Base-by-base conservation (phyloP, 2,329 filamentous ascomycete species). In the Stylonectria norvegica region DNA sequence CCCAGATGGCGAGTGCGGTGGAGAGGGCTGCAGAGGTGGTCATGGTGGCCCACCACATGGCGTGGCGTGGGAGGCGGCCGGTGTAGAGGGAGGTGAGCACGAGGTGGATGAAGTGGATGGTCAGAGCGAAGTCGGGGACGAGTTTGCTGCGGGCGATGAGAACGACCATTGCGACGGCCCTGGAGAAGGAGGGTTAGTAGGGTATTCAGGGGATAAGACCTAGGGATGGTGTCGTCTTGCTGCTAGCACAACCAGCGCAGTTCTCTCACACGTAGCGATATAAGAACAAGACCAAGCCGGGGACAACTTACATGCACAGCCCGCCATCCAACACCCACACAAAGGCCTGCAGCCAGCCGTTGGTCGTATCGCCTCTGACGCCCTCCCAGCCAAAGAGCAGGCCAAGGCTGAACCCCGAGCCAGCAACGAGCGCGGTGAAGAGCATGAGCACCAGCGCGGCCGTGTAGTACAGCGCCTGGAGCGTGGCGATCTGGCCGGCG, bases 41-140 rank as follows among this genome's bases (percentile, higher is more conserved):
- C 73, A 79, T 77, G 49, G 73, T 67, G 42, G 69, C 70, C 91
- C 93, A 98, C 93, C 93, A 98, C 56, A 94, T 84, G 49, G 81
- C 68, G 62, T 91, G 83, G 8, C 76, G 73, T 2, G 93, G 93
- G 19, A 97, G 61, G 8, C 79, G 76, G 56, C 81, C 81, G 3
- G 86, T 84, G 66, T 95, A 95, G 22, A 95, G 63, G 15, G 82
- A 83, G 19, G 87, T 86, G 56, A 88, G 65, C 56, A 93, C 49
- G 38, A 95, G 77, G 62, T 95, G 87, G 29, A 95, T 71, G 62
- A 86, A 78, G 68, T 95, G 89, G 14, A 96, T 78, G 3, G 91
- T 95, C 17, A 96, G 71, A 20, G 89, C 87, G 63, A 97, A 98
- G 67, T 98, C 93, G 52, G 89, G 89, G 36, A 97, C 86, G 45